phyloP scores from a whole-genome alignment of 805 yeast species.

The Lipomyces yamanashiensis region DNA sequence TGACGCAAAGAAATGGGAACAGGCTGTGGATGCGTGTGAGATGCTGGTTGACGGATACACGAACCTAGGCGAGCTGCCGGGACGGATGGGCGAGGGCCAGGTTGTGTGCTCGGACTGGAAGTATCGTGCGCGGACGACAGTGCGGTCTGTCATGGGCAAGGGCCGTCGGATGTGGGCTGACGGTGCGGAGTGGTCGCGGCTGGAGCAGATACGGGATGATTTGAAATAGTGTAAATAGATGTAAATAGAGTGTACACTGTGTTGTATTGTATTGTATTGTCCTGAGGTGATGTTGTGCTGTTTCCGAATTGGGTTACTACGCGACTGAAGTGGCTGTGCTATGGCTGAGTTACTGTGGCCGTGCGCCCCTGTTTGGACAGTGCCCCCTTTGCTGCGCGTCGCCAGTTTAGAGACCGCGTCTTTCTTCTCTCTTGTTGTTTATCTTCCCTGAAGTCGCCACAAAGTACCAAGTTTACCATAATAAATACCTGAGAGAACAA shows the following conservation, averaged over 20 bases:
- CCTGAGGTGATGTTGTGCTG: too few species aligned
- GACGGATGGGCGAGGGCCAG: conserved; percentile 73
- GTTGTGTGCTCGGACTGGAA: conserved; percentile 81
- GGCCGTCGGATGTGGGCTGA: conserved; percentile 76
- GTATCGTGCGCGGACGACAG: conserved; percentile 73
- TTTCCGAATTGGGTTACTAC: too few species aligned
- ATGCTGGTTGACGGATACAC: conserved; percentile 87
- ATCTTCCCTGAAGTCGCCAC: not conserved
- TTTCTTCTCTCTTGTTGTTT: not conserved
- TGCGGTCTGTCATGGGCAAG: conserved; percentile 75
- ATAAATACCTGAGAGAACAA: not conserved
- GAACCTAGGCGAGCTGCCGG: conserved; percentile 73
- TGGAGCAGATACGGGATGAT: conserved; percentile 58
- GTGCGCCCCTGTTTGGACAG: conserved; percentile 1
- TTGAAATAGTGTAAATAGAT: conserved; percentile 5
- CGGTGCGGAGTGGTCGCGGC: conserved; percentile 72
- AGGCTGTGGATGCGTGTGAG: conserved; percentile 75
- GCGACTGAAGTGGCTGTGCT: not conserved
- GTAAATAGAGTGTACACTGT: not conserved
- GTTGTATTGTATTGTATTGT: too few species aligned
- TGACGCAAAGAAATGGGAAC: conserved; percentile 70
- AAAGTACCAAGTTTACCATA: not conserved
- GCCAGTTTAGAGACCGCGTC: conserved; percentile 1
- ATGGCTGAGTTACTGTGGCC: not conserved
- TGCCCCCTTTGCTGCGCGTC: conserved; percentile 1